Conservation (phyloP, 352 stramenopile species). For the Phytopythium litorale region DNA sequence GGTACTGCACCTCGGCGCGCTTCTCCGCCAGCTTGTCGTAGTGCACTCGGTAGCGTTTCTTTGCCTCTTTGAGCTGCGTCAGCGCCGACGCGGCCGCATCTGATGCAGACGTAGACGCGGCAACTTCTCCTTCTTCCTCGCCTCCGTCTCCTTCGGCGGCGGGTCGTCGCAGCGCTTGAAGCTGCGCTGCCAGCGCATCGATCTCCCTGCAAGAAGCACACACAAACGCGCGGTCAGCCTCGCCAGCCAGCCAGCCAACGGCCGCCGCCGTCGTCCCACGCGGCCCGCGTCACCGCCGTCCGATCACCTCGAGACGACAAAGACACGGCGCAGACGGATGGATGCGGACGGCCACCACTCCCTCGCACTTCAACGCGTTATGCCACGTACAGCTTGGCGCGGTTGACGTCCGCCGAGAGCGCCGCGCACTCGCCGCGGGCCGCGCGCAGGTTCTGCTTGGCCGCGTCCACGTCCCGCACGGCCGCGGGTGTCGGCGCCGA, state of each 20-base stretch:
- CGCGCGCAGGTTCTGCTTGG: conserved; percentile 54
- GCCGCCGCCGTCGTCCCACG: background rate
- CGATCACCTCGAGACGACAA: background rate
- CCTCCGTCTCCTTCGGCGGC: background rate
- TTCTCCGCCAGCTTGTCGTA: conserved; percentile 53
- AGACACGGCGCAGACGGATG: background rate
- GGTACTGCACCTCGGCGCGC: conserved; percentile 46
- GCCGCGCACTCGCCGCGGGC: conserved; percentile 29
- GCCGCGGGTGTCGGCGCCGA: conserved; percentile 33
- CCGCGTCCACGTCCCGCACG: conserved; percentile 47
- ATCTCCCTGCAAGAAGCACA: conserved; percentile 30
- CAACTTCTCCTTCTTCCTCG: background rate
- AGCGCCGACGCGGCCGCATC: conserved; percentile 13
- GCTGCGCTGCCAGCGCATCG: conserved; percentile 30
- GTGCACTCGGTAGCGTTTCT: conserved; percentile 44
- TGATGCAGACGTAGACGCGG: conserved; percentile 5
- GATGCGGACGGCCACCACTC: background rate
- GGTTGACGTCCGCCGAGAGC: conserved; percentile 48
- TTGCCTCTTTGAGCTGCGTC: conserved; percentile 53
- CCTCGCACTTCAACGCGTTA: background rate
- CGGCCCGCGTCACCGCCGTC: background rate
- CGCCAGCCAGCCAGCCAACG: too few species aligned
- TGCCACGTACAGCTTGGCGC: conserved; percentile 44
- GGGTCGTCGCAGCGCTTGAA: conserved; percentile 28
- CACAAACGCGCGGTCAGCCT: background rate